phyloP scores from a whole-genome alignment of 352 stramenopile species.

The Pythium sukuiense region DNA sequence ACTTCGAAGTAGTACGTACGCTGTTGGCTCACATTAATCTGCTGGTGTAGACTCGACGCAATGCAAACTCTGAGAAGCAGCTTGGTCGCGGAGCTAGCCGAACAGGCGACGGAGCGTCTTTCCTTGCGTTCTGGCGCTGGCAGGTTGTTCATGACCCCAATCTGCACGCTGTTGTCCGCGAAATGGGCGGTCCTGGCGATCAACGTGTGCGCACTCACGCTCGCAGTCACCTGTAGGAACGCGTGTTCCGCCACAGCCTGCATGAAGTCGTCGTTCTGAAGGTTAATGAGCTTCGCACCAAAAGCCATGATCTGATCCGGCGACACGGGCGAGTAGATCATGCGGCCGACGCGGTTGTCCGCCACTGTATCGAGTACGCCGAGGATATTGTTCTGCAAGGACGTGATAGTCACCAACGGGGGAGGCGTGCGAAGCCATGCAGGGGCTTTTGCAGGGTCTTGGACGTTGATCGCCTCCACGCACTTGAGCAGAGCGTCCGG shows the following conservation, averaged over 20 bases:
- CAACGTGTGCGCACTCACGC: not conserved
- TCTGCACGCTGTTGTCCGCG: not conserved
- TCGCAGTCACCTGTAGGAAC: not conserved
- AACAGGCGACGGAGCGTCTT: not conserved
- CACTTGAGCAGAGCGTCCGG: too few relatives aligned
- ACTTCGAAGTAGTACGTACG: too few relatives aligned
- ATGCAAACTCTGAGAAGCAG: too few relatives aligned
- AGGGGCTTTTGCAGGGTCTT: too few relatives aligned
- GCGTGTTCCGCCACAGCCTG: not conserved
- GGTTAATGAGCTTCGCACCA: not conserved
- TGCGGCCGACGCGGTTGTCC: not conserved
- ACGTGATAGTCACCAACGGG: too few relatives aligned
- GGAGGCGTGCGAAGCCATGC: too few relatives aligned
- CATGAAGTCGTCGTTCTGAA: not conserved
- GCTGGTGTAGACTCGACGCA: too few relatives aligned
- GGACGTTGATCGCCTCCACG: too few relatives aligned
- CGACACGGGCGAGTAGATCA: not conserved
- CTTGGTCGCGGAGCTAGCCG: not conserved
- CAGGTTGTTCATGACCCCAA: not conserved
- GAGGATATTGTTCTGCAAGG: not conserved
- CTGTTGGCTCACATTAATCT: too few relatives aligned
- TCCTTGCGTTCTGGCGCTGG: not conserved
- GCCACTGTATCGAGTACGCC: not conserved
- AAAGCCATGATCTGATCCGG: not conserved
- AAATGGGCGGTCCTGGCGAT: not conserved